phyloP scores from a whole-genome alignment of 805 yeast genomes.

The Barnettozyma californica region DNA sequence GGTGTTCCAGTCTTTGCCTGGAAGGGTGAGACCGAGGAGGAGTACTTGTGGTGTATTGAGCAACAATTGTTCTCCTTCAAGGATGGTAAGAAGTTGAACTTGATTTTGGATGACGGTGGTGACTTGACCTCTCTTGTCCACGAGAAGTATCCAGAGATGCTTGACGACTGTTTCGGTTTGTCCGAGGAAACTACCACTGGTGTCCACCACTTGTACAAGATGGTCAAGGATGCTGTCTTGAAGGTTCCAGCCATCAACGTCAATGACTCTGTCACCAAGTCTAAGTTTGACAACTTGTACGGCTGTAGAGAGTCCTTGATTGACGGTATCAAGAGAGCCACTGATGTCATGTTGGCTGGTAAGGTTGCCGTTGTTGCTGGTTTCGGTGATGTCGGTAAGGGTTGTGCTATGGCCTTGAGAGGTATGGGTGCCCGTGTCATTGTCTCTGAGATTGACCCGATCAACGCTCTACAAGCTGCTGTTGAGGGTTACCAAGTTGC shows the following conservation, averaged over 20 bases:
- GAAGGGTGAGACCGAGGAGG: slow-evolving; percentile 99
- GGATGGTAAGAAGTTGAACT: slow-evolving; percentile 90
- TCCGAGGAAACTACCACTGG: slow-evolving; percentile 99
- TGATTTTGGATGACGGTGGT: slow-evolving; percentile 99
- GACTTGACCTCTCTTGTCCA: slow-evolving; percentile 95
- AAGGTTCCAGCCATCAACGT: slow-evolving; percentile 99
- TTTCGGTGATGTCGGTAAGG: slow-evolving; percentile 99
- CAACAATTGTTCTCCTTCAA: slow-evolving; percentile 98
- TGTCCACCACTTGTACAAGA: slow-evolving; percentile 97
- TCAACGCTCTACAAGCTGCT: slow-evolving; percentile 98
- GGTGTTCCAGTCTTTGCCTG: slow-evolving; percentile 99
- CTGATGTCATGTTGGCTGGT: slow-evolving; percentile 99
- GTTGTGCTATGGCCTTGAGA: slow-evolving; percentile 98
- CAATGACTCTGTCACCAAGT: slow-evolving; percentile 97
- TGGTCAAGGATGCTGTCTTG: slow-evolving; percentile 80
- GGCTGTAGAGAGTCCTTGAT: slow-evolving; percentile 98
- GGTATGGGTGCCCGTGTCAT: slow-evolving; percentile 99
- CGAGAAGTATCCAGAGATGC: slow-evolving; percentile 96
- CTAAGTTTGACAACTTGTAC: slow-evolving; percentile 98
- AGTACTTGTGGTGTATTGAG: slow-evolving; percentile 98
- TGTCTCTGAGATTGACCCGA: slow-evolving; percentile 96
- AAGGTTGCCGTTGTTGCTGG: slow-evolving; percentile 99
- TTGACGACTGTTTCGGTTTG: slow-evolving; percentile 89
- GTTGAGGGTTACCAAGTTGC: slow-evolving; percentile 97
- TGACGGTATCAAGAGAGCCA: slow-evolving; percentile 99